Evolutionary conservation across 345 rosid species (phyloP).

Genomic region (Eucalyptus regnans): DNA sequence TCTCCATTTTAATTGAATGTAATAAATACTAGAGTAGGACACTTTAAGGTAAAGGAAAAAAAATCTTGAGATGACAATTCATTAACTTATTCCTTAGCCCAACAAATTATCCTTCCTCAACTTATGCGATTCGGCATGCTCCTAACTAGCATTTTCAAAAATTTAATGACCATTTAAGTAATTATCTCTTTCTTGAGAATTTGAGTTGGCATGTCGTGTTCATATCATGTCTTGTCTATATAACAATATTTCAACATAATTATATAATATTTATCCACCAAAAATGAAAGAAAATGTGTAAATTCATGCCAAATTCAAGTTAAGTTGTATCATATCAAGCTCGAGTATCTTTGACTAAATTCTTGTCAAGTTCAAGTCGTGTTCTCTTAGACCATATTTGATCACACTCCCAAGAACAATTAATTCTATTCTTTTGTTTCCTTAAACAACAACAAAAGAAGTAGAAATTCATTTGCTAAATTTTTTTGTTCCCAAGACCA

Average conservation of each 20-base stretch:
- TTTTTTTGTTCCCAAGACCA: too few species aligned
- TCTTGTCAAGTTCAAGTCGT: background rate
- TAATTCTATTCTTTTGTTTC: too few species aligned
- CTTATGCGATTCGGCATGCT: background rate
- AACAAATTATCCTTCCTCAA: background rate
- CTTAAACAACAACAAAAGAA: too few species aligned
- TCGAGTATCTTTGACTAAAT: background rate
- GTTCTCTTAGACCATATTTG: background rate
- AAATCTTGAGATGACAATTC: background rate
- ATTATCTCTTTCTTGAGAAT: background rate
- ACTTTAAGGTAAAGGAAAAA: background rate
- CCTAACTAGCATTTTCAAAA: background rate
- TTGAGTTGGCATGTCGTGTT: background rate
- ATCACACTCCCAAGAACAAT: too few species aligned
- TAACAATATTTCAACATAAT: background rate
- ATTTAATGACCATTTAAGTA: background rate
- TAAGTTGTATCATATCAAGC: background rate
- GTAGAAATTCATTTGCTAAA: too few species aligned
- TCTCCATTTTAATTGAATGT: background rate
- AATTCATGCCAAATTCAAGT: background rate
- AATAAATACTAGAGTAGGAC: background rate
- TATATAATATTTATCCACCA: background rate
- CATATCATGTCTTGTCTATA: background rate
- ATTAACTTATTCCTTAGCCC: background rate
- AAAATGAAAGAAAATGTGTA: background rate